Evolutionary conservation across 345 rosid genomes (phyloP).

Genomic region (Hypericum androsaemum): DNA sequence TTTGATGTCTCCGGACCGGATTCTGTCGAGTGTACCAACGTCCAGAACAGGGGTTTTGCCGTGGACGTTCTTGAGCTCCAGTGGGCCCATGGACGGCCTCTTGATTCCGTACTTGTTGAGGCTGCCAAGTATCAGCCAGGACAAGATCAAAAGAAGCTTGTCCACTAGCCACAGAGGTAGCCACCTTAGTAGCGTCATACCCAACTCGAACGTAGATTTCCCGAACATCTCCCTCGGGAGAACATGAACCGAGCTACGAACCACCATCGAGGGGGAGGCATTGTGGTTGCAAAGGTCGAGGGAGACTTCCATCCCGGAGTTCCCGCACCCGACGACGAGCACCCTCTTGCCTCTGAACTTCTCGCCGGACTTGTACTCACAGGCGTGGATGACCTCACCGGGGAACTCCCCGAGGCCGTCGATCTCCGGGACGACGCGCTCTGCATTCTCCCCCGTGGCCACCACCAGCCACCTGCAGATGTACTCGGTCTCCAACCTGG

Average conservation of each 20-base stretch:
- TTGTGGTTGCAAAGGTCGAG: conserved; percentile 1
- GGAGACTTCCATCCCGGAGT: conserved; percentile 1
- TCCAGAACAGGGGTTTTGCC: conserved; percentile 16
- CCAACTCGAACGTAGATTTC: conserved; percentile 13
- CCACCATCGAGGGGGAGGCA: background rate
- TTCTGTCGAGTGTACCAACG: conserved; percentile 12
- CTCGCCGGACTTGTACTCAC: conserved; percentile 4
- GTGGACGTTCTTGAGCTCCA: conserved; percentile 7
- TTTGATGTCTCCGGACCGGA: conserved; percentile 10
- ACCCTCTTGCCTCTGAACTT: background rate
- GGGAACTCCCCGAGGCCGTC: background rate
- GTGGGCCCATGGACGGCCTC: conserved; percentile 9
- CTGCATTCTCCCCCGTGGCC: conserved; percentile 4
- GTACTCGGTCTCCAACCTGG: background rate
- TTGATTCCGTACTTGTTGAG: conserved; percentile 7
- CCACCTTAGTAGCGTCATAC: conserved; percentile 7
- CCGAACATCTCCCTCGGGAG: conserved; percentile 13
- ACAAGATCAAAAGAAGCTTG: conserved; percentile 5
- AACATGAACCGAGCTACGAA: conserved; percentile 11
- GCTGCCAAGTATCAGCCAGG: conserved; percentile 11
- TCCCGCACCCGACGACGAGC: conserved; percentile 2
- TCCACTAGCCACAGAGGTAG: conserved; percentile 12
- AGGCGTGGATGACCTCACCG: conserved; percentile 1
- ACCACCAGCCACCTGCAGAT: conserved; percentile 6
- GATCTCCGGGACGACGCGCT: background rate